Evolutionary conservation across 768 basidiomycete genomes (phyloP).

Genomic region (Artomyces pyxidatus): DNA sequence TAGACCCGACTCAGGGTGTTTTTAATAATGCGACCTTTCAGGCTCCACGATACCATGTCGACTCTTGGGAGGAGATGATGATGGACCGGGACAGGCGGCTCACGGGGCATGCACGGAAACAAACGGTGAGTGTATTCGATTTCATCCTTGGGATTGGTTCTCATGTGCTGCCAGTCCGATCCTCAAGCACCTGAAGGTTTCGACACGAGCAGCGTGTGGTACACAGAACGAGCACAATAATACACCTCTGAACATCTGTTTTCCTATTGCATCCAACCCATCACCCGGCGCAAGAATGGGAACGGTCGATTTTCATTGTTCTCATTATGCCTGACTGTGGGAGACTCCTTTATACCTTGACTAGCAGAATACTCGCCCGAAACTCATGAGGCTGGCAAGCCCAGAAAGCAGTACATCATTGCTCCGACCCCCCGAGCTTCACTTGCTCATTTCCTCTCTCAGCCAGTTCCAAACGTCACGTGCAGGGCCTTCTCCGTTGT

Average conservation of each 20-base stretch:
- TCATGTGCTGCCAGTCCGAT: constrained; percentile 40
- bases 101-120: constrained; percentile 82
- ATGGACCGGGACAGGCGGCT: constrained; percentile 84
- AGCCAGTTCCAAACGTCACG: constrained; percentile 26
- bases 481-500: constrained; percentile 2
- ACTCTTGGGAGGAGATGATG: constrained; percentile 94
- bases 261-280: not conserved
- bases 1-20: not conserved
- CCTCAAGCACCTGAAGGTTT: constrained; percentile 62
- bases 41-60: constrained; percentile 80
- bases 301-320: too few species aligned
- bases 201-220: constrained; percentile 68
- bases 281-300: too few species aligned
- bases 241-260: not conserved
- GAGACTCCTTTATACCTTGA: too few species aligned
- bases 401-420: too few species aligned
- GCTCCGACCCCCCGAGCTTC: not conserved
- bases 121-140: constrained; percentile 51
- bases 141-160: not conserved
- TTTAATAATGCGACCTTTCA: constrained; percentile 26
- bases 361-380: too few species aligned
- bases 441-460: constrained; percentile 23
- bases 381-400: too few species aligned
- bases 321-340: too few species aligned
- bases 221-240: constrained; percentile 31